phyloP scores from a whole-genome alignment of 2,329 filamentous ascomycete genomes.

The Curvularia spicifera region DNA sequence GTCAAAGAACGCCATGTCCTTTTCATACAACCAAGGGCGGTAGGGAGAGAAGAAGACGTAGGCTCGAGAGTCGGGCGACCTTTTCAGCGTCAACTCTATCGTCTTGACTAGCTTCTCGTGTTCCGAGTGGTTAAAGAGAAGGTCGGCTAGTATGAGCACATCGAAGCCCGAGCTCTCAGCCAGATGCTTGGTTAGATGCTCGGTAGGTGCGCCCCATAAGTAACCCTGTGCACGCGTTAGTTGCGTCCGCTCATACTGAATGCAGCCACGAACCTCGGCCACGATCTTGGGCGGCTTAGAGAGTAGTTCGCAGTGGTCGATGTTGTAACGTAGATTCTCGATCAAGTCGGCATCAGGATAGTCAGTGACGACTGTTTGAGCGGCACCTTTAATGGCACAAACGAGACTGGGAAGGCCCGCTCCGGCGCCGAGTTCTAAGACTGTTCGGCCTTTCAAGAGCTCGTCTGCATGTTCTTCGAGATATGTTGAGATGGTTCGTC shows the following conservation, averaged over 20 bases:
- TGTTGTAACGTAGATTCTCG: slow-evolving; percentile 77
- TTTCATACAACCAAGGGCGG: slow-evolving; percentile 84
- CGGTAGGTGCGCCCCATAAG: slow-evolving; percentile 77
- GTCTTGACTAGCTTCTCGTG: slow-evolving; percentile 78
- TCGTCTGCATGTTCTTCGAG: slow-evolving; percentile 70
- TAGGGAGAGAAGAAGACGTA: slow-evolving; percentile 96
- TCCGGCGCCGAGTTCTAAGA: slow-evolving; percentile 88
- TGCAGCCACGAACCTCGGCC: slow-evolving; percentile 42
- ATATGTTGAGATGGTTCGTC: slow-evolving; percentile 76
- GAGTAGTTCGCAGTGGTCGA: slow-evolving; percentile 62
- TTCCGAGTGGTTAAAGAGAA: slow-evolving; percentile 90
- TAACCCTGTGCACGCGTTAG: slow-evolving; percentile 64
- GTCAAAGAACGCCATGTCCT: slow-evolving; percentile 87
- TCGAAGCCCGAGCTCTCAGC: slow-evolving; percentile 68
- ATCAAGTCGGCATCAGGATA: slow-evolving; percentile 88
- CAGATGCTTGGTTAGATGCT: slow-evolving; percentile 65
- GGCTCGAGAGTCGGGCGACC: slow-evolving; percentile 64
- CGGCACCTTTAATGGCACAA: slow-evolving; percentile 73
- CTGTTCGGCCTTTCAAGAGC: slow-evolving; percentile 69
- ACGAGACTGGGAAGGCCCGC: slow-evolving; percentile 84
- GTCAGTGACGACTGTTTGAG: slow-evolving; percentile 76
- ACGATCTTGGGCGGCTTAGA: slow-evolving; percentile 46
- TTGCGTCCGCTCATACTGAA: background rate
- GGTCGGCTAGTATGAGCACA: slow-evolving; percentile 82
- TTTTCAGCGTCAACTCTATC: slow-evolving; percentile 70